Evolutionary conservation across 306 rosid species (phyloP).

Genomic region (Sesbania bispinosa): DNA sequence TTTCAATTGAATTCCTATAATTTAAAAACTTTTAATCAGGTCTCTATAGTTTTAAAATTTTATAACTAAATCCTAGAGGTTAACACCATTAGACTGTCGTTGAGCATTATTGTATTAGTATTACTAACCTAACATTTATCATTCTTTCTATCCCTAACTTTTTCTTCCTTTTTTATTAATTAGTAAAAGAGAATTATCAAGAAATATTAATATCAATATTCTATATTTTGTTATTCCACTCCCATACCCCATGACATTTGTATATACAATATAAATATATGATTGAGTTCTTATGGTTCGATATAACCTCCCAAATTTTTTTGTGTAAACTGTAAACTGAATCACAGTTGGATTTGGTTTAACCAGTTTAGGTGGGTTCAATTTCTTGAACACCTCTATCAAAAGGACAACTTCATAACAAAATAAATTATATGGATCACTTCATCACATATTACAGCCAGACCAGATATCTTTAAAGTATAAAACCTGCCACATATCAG

Average conservation of each 20-base stretch:
- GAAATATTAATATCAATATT: conserved; percentile 3
- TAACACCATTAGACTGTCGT: too few species aligned
- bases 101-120: too few species aligned
- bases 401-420: background rate
- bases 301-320: background rate
- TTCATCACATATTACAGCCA: conserved; percentile 18
- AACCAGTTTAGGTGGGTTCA: conserved; percentile 11
- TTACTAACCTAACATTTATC: too few species aligned
- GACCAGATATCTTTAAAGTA: conserved; percentile 12
- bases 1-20: too few species aligned
- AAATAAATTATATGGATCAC: conserved; percentile 1
- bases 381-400: background rate
- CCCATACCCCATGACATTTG: background rate
- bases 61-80: too few species aligned
- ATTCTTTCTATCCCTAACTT: too few species aligned
- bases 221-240: background rate
- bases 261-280: background rate
- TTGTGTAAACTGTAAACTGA: background rate
- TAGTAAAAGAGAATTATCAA: too few species aligned
- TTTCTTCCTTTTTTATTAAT: too few species aligned
- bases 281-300: conserved; percentile 9
- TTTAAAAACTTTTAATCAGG: too few species aligned
- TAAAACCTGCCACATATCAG: conserved; percentile 20
- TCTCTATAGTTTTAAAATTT: too few species aligned
- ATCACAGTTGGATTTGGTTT: conserved; percentile 6